Percentiles rank a stretch among this genome's conserved stretches.
These are phyloP conservation scores for Deinandra increscens DNA, from an alignment of 129 eudicot species.

Conservation along the genomic window DNA sequence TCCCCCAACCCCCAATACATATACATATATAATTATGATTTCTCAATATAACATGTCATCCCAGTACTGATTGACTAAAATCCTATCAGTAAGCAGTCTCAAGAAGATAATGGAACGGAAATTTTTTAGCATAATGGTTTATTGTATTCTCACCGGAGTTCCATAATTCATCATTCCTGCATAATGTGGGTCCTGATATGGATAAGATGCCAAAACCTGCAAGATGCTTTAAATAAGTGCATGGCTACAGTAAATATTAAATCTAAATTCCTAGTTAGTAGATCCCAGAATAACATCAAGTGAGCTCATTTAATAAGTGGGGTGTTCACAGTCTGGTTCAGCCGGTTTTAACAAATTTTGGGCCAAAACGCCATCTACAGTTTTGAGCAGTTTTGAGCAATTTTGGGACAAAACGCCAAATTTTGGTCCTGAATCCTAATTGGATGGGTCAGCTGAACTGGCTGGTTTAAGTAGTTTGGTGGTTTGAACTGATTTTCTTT, in stretches of 20 bases:
- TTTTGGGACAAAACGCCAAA: too few species aligned
- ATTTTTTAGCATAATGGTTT: background rate
- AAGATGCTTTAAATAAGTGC: background rate
- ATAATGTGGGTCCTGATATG: constrained; percentile 59
- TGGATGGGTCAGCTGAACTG: too few species aligned
- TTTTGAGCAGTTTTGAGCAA: too few species aligned
- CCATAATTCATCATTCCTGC: constrained; percentile 57
- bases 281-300: constrained; percentile 5
- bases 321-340: too few species aligned
- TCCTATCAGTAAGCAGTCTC: background rate
- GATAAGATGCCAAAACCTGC: constrained; percentile 62
- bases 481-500: too few species aligned
- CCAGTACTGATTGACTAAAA: background rate
- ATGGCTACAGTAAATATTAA: background rate
- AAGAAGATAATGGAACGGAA: background rate
- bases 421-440: too few species aligned
- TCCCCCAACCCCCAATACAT: too few species aligned
- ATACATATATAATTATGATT: background rate
- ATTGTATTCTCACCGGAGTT: constrained; percentile 45
- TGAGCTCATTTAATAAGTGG: constrained; percentile 10
- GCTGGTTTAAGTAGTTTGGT: too few species aligned
- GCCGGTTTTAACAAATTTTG: too few species aligned
- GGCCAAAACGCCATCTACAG: too few species aligned
- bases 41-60: background rate
- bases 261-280: constrained; percentile 7